A percentile compares a stretch with the other conserved stretches of the same genome.
Evolutionary conservation across 2,329 filamentous ascomycete genomes (phyloP).

Genomic region (Cytospora paraplurivora): DNA sequence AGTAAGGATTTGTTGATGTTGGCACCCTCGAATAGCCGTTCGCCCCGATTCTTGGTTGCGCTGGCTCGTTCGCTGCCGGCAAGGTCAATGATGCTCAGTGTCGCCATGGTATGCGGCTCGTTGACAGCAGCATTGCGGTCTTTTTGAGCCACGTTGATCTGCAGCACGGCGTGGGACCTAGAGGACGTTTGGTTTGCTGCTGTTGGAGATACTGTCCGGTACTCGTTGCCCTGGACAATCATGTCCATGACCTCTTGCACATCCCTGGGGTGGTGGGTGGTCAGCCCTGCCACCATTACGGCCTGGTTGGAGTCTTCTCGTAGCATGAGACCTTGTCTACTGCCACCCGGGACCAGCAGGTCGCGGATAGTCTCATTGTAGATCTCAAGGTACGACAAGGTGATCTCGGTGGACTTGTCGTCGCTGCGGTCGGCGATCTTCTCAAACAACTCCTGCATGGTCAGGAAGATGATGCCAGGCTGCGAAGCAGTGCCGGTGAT

Average conservation of each 20-base stretch:
- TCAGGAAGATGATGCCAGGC: slow-evolving; percentile 96
- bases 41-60: slow-evolving; percentile 93
- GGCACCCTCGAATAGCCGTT: slow-evolving; percentile 86
- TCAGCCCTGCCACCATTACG: slow-evolving; percentile 87
- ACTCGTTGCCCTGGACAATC: slow-evolving; percentile 93
- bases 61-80: slow-evolving; percentile 95
- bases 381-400: slow-evolving; percentile 94
- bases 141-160: slow-evolving; percentile 94
- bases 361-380: slow-evolving; percentile 99
- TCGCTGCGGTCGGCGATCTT: slow-evolving; percentile 84
- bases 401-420: slow-evolving; percentile 87
- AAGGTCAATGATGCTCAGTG: slow-evolving; percentile 95
- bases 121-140: slow-evolving; percentile 90
- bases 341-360: slow-evolving; percentile 80
- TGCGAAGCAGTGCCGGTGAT: slow-evolving; percentile 91
- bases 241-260: slow-evolving; percentile 99
- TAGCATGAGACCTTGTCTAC: slow-evolving; percentile 83
- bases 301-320: slow-evolving; percentile 93
- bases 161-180: slow-evolving; percentile 92
- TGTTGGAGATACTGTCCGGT: slow-evolving; percentile 92
- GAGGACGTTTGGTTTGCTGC: slow-evolving; percentile 98
- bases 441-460: slow-evolving; percentile 98
- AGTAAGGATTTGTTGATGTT: slow-evolving; percentile 99
- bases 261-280: slow-evolving; percentile 86
- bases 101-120: slow-evolving; percentile 97